Conservation (phyloP, 192 early-diverging fungal species). For the Mortierella alpina region DNA sequence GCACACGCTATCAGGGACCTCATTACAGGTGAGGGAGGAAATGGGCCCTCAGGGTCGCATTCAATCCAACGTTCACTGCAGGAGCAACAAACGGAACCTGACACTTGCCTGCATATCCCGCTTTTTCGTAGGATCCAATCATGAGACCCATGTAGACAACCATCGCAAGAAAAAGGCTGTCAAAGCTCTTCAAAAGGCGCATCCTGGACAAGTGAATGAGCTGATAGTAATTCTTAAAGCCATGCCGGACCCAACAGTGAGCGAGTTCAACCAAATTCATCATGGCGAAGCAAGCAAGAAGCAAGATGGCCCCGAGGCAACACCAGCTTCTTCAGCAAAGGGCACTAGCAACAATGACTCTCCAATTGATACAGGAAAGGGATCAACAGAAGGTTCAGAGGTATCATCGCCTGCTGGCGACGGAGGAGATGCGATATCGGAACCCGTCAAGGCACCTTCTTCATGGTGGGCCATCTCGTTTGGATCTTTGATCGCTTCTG, state of each 20-base stretch:
- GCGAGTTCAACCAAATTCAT: conserved; percentile 42
- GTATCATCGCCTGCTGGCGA: background rate
- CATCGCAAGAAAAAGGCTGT: conserved; percentile 52
- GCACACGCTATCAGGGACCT: conserved; percentile 49
- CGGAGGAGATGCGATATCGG: background rate
- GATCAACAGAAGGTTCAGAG: background rate
- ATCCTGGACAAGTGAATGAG: conserved; percentile 33
- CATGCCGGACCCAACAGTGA: conserved; percentile 55
- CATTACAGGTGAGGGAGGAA: conserved; percentile 26
- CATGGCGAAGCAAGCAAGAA: conserved; percentile 34
- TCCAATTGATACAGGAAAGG: background rate
- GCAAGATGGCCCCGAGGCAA: background rate
- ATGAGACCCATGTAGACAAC: conserved; percentile 38
- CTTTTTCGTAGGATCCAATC: conserved; percentile 25
- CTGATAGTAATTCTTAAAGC: conserved; percentile 51
- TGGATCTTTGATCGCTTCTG: conserved; percentile 10
- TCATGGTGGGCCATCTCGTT: conserved; percentile 52
- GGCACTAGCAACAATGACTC: background rate
- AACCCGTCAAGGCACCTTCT: conserved; percentile 23
- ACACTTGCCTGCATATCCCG: too few relatives aligned
- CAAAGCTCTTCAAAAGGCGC: conserved; percentile 52
- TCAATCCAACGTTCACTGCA: background rate
- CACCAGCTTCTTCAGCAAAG: background rate
- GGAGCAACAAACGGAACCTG: background rate
- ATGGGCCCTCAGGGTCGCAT: background rate